phyloP scores from a whole-genome alignment of 73 alveolate genomes.

The Vitrella brassicaformis region DNA sequence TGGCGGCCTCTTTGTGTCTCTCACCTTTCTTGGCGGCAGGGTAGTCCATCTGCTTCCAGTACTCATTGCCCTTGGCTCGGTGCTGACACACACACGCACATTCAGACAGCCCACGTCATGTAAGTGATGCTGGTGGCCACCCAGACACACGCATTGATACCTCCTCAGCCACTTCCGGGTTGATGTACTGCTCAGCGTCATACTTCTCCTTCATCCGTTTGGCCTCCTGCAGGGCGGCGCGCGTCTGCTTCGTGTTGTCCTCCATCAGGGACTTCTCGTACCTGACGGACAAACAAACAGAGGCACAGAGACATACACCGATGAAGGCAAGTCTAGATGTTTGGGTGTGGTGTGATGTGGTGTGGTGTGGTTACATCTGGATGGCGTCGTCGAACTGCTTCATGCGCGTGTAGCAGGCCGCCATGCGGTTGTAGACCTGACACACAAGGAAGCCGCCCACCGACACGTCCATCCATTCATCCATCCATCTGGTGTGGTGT shows the following conservation, averaged over 20 bases:
- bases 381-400: background rate
- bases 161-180: constrained; percentile 83
- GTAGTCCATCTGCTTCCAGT: too few species aligned
- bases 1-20: background rate
- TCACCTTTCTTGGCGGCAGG: background rate
- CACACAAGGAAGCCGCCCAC: background rate
- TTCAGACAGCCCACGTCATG: too few species aligned
- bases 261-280: constrained; percentile 27
- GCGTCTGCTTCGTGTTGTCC: constrained; percentile 15
- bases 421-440: background rate
- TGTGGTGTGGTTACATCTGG: too few species aligned
- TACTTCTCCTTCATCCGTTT: constrained; percentile 59
- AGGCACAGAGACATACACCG: too few species aligned
- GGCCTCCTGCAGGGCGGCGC: constrained; percentile 57
- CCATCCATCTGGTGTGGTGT: too few species aligned
- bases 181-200: constrained; percentile 59
- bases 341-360: too few species aligned
- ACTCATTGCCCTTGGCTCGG: too few species aligned
- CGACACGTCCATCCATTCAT: background rate
- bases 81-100: too few species aligned
- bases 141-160: too few species aligned
- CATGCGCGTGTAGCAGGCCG: background rate
- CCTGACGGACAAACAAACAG: too few species aligned
- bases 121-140: too few species aligned
- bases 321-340: too few species aligned